Evolutionary conservation across 495 filamentous ascomycete genomes (phyloP).

Genomic region (Oidiodendron maius): DNA sequence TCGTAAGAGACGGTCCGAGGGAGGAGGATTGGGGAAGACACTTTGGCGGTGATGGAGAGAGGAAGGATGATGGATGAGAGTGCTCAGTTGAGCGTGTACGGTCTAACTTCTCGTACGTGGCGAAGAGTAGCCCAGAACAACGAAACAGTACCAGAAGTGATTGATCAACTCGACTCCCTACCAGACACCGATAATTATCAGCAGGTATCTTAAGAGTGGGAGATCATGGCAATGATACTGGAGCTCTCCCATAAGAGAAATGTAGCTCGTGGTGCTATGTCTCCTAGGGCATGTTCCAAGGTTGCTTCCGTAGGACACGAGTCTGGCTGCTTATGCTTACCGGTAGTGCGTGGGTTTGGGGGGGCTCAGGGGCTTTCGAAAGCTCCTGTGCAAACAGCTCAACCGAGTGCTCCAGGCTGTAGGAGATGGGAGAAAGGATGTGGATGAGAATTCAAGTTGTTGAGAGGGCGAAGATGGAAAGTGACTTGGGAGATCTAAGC

Average conservation of each 20-base stretch:
- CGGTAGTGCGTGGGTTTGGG: neutral
- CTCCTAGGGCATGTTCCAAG: neutral
- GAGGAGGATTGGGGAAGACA: conserved; percentile 73
- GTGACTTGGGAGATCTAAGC: neutral
- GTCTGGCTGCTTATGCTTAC: neutral
- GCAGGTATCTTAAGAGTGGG: neutral
- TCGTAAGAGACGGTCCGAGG: conserved; percentile 77
- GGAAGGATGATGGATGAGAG: conserved; percentile 13
- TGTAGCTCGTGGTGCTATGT: no score
- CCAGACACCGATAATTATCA: neutral
- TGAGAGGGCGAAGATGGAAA: neutral
- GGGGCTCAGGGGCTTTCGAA: neutral
- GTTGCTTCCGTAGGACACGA: neutral
- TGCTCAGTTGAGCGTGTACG: conserved; percentile 12
- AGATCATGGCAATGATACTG: no score
- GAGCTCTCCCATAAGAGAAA: no score
- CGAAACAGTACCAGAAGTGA: no score
- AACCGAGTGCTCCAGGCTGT: no score
- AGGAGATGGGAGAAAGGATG: no score
- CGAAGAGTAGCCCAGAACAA: no score
- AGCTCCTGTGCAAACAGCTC: no score
- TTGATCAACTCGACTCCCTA: neutral
- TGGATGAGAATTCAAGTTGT: no score
- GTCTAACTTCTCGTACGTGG: neutral
- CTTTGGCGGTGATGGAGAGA: conserved; percentile 62